Evolutionary conservation across 352 stramenopile genomes (phyloP), one percentile per base, ranked within the genome.

Genomic region (Phytophthora sojae): DNA sequence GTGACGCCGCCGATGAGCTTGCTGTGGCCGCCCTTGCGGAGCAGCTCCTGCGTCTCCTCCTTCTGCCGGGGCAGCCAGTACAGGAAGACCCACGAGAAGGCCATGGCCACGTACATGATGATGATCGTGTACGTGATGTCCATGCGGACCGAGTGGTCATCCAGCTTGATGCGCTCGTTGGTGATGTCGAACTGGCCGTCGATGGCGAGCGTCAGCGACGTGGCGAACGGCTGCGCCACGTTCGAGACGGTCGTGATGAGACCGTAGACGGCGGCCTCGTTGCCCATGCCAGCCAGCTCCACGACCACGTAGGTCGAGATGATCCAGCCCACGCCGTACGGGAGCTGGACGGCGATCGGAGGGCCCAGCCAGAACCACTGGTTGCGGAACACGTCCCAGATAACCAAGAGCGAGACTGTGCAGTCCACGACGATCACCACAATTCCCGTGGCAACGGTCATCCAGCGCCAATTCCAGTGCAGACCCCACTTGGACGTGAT

Each of bases 311-410:
- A 77, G 12, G 64, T 75, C 17, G 67, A 66, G 35, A 87, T 73
- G 51, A 87, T 82, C 57, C 79, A 86, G 25, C 74, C 64, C 9
- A 86, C 73, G 32, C 79, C 76, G 52, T 77, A 69, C 29, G 76
- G 79, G n/a, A 87, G 52, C 49, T 85, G 66, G 26, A 82, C 76
- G 23, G 72, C 65, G n/a, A 87, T 77, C 15, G 72, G 74, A 7
- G 64, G 61, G 29, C 73, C 77, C 6, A 79, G 66, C 65, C 69
- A 81, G 58, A 84, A 77, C 67, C 73, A 77, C 58, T 77, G 70
- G 70, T 73, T 77, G 59, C 70, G 70, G 64, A 65, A 73, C 17
- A 77, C 23, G 17, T 84, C 70, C 70, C 73, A 84, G n/a, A n/a
- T n/a, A n/a, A n/a, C n/a, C n/a, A n/a, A n/a, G n/a, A n/a, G n/a